phyloP scores from a whole-genome alignment of 75 land plant genomes.

The Pinus albicaulis region DNA sequence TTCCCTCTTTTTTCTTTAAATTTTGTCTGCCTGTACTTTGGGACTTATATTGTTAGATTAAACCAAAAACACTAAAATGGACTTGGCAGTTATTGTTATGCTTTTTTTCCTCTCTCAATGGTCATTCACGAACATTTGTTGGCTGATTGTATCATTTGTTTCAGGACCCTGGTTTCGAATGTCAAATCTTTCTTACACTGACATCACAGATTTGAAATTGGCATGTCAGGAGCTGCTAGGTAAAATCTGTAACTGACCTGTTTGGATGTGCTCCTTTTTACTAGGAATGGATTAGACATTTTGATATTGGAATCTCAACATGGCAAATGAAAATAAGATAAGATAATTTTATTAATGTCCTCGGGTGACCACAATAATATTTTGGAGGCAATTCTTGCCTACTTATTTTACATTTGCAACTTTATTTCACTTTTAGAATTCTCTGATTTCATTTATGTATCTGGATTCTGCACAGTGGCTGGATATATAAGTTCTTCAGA shows the following conservation, averaged over 20 bases:
- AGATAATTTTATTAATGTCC: too few species aligned
- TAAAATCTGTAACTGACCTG: constrained; percentile 12
- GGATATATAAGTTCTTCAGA: constrained; percentile 42
- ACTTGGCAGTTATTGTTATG: neutral
- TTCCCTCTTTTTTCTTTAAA: neutral
- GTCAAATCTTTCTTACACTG: constrained; percentile 50
- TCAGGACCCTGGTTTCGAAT: constrained; percentile 90
- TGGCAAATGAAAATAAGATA: neutral
- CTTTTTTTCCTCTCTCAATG: neutral
- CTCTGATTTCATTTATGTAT: constrained; percentile 1
- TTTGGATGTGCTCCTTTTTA: neutral
- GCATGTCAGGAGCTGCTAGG: constrained; percentile 56
- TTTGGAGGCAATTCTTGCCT: neutral
- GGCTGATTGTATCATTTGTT: constrained; percentile 10
- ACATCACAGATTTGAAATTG: constrained; percentile 47
- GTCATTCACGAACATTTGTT: neutral
- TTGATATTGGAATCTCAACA: neutral
- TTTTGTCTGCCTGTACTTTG: constrained; percentile 1
- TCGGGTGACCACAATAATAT: neutral
- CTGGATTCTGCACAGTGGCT: constrained; percentile 41
- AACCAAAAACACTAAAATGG: neutral
- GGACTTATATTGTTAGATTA: neutral
- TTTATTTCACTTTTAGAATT: neutral
- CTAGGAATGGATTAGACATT: neutral
- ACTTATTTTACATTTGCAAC: neutral